Evolutionary conservation across 1,284 basidiomycete species (phyloP).

Genomic region (Microbotryomycetes sp.): DNA sequence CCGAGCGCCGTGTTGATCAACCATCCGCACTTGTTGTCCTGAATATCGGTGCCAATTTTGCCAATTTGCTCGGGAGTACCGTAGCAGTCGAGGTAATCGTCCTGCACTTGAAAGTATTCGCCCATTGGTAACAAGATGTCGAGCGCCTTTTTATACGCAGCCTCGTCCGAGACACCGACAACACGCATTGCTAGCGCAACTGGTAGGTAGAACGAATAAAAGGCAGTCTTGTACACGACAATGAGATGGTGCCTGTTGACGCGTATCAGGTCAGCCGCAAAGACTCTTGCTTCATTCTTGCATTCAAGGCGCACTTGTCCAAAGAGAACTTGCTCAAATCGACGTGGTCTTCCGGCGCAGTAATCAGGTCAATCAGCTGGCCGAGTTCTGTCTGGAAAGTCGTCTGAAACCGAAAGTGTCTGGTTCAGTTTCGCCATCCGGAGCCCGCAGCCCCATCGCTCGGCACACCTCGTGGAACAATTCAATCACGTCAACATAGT

Average conservation of each 20-base stretch:
- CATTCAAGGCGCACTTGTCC: slow-evolving; percentile 52
- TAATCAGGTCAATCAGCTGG: slow-evolving; percentile 90
- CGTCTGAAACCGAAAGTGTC: slow-evolving; percentile 49
- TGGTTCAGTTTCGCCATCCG: not conserved
- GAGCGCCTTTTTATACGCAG: slow-evolving; percentile 70
- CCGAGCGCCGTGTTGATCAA: slow-evolving; percentile 82
- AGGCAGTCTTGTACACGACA: slow-evolving; percentile 96
- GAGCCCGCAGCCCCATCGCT: not conserved
- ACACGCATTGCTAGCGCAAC: slow-evolving; percentile 87
- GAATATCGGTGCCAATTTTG: slow-evolving; percentile 95
- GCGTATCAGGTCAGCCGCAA: not conserved
- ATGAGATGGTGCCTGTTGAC: slow-evolving; percentile 72
- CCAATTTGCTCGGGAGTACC: slow-evolving; percentile 87
- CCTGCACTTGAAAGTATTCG: slow-evolving; percentile 98
- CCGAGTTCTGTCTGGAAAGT: slow-evolving; percentile 95
- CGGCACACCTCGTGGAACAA: slow-evolving; percentile 69
- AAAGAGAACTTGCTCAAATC: slow-evolving; percentile 81
- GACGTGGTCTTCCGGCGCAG: slow-evolving; percentile 81
- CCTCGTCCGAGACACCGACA: slow-evolving; percentile 58
- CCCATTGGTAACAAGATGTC: slow-evolving; percentile 86
- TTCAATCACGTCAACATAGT: slow-evolving; percentile 83
- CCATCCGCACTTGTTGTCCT: slow-evolving; percentile 99
- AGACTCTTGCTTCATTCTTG: not conserved
- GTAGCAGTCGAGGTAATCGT: slow-evolving; percentile 93
- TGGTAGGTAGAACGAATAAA: slow-evolving; percentile 97